phyloP scores from a whole-genome alignment of 371 early-diverging fungal species.

The Enterocytospora artemiae region DNA sequence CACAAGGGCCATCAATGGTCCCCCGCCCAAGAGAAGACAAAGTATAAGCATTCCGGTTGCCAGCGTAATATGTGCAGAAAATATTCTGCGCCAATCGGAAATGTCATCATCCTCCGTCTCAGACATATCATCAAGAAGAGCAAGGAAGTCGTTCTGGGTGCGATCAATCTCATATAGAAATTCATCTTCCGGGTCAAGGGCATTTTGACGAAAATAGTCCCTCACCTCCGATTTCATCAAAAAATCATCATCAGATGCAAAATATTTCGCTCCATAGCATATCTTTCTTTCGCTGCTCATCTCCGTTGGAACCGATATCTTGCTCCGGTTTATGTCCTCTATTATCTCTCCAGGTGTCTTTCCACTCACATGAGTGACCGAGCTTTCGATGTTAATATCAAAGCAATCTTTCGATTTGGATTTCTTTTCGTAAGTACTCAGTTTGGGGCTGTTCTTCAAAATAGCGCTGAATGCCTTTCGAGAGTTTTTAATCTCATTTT shows the following conservation, averaged over 20 bases:
- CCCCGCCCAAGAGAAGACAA: constrained; percentile 52
- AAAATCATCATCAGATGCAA: constrained; percentile 70
- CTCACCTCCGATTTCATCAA: constrained; percentile 63
- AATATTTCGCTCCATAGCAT: constrained; percentile 55
- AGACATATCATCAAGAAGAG: constrained; percentile 53
- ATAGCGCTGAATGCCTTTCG: constrained; percentile 39
- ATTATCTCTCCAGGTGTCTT: constrained; percentile 31
- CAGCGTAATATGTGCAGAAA: constrained; percentile 57
- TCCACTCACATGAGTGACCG: neutral
- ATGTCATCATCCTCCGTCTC: constrained; percentile 53
- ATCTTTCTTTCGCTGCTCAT: constrained; percentile 20
- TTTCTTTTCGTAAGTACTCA: constrained; percentile 13
- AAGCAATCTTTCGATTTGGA: constrained; percentile 35
- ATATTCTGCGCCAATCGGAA: constrained; percentile 56
- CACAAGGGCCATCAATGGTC: constrained; percentile 53
- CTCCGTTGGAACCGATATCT: constrained; percentile 11
- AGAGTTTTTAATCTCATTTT: neutral
- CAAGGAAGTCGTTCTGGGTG: constrained; percentile 58
- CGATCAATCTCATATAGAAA: constrained; percentile 63
- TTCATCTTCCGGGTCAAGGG: constrained; percentile 64
- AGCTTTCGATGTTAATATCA: constrained; percentile 10
- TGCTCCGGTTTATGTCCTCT: constrained; percentile 17
- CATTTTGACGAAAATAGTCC: constrained; percentile 64
- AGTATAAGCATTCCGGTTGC: constrained; percentile 51
- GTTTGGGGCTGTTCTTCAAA: constrained; percentile 5